Percentiles rank a stretch among this genome's conserved stretches.
Conservation (phyloP, 2,329 filamentous ascomycete genomes). For the Zymoseptoria brevis region DNA sequence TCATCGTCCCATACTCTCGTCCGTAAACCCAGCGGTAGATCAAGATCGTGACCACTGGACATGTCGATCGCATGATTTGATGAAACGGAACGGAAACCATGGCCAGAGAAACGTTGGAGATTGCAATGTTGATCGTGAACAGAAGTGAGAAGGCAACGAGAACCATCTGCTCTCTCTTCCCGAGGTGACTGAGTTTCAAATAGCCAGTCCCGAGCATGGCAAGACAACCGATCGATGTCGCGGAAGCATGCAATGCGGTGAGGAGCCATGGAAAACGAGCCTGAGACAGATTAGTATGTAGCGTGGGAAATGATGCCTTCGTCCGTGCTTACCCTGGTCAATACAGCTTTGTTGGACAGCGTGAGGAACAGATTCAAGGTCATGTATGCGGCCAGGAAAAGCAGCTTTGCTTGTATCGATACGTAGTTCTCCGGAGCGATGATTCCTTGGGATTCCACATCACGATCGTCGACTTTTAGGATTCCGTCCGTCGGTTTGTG, state of each 20-base stretch:
- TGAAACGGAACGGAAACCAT: slow-evolving; percentile 59
- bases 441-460: neutral
- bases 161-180: slow-evolving; percentile 47
- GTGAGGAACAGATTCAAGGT: slow-evolving; percentile 45
- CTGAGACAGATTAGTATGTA: slow-evolving; percentile 26
- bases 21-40: slow-evolving; percentile 52
- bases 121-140: slow-evolving; percentile 57
- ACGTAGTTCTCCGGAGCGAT: slow-evolving; percentile 17
- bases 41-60: slow-evolving; percentile 54
- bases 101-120: slow-evolving; percentile 55
- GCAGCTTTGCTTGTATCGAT: slow-evolving; percentile 16
- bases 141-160: slow-evolving; percentile 52
- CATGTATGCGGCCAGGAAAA: slow-evolving; percentile 38
- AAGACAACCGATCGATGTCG: slow-evolving; percentile 50
- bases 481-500: neutral
- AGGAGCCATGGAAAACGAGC: slow-evolving; percentile 55
- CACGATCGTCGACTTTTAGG: neutral
- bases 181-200: slow-evolving; percentile 47
- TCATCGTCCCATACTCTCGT: slow-evolving; percentile 48
- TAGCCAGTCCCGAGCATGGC: slow-evolving; percentile 45
- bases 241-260: slow-evolving; percentile 51
- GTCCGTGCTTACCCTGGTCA: slow-evolving; percentile 31
- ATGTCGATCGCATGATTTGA: slow-evolving; percentile 55
- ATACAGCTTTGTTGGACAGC: slow-evolving; percentile 52
- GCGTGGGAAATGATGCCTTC: neutral